A percentile compares a stretch with the other conserved stretches of the same genome.
These are phyloP conservation scores for Penicillium verrucosum DNA, from an alignment of 2,329 filamentous ascomycete genomes.

Conservation along the genomic window DNA sequence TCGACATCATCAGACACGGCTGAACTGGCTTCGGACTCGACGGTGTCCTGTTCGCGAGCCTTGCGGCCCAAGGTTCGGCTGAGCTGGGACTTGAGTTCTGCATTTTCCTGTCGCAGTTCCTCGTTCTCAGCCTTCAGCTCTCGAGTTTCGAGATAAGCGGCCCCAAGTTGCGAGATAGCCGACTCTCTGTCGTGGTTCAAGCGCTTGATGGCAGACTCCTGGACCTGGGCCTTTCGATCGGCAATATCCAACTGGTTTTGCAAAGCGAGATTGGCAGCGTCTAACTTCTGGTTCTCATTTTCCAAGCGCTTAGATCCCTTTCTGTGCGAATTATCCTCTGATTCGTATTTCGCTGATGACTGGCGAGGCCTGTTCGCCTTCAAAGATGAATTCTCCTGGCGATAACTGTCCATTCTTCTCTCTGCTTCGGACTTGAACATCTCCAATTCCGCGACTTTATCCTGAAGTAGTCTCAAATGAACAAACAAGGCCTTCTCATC, in stretches of 20 bases:
- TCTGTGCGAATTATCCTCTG: conserved; percentile 48
- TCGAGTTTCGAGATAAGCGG: conserved; percentile 54
- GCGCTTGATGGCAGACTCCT: conserved; percentile 54
- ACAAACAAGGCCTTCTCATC: conserved; percentile 63
- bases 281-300: conserved; percentile 45
- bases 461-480: conserved; percentile 57
- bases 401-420: conserved; percentile 49
- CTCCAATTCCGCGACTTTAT: conserved; percentile 57
- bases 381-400: conserved; percentile 52
- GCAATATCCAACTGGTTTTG: conserved; percentile 55
- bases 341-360: conserved; percentile 37
- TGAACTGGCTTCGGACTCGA: conserved; percentile 26
- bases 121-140: conserved; percentile 44
- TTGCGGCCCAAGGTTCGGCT: conserved; percentile 25
- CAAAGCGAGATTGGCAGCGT: conserved; percentile 52
- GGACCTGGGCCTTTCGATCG: conserved; percentile 53
- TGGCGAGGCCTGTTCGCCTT: conserved; percentile 41
- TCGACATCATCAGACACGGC: conserved; percentile 26
- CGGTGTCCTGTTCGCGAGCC: conserved; percentile 28
- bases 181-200: conserved; percentile 57
- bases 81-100: conserved; percentile 38
- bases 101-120: conserved; percentile 36
- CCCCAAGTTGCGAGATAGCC: conserved; percentile 55
- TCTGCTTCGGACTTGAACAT: conserved; percentile 52
- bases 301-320: conserved; percentile 30